Conservation (phyloP, 352 stramenopile species). For the Phytophthora tubulina region DNA sequence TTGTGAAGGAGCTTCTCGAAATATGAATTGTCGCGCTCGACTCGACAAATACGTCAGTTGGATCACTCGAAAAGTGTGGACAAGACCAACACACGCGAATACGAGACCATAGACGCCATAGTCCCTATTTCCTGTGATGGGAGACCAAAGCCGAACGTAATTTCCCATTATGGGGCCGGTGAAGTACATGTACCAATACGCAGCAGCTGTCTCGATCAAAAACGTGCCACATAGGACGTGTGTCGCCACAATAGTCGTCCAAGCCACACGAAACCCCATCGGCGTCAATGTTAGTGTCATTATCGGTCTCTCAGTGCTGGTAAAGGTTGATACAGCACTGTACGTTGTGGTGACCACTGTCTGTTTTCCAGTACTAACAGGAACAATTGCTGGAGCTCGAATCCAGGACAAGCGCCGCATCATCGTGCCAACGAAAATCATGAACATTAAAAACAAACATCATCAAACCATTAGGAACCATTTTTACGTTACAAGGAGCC, state of each 20-base stretch:
- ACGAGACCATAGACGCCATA: neutral
- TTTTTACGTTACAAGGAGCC: too few species aligned
- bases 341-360: too few species aligned
- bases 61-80: neutral
- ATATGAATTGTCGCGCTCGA: neutral
- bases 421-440: too few species aligned
- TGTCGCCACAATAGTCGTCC: neutral
- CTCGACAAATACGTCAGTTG: neutral
- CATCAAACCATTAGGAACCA: too few species aligned
- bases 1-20: neutral
- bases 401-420: too few species aligned
- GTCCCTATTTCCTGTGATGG: neutral
- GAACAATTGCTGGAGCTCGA: too few species aligned
- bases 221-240: neutral
- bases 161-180: conserved; percentile 4
- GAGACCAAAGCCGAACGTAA: conserved; percentile 6
- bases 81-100: neutral
- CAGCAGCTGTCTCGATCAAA: neutral
- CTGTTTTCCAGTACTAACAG: too few species aligned
- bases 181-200: conserved; percentile 10
- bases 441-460: too few species aligned
- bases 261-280: neutral
- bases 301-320: too few species aligned
- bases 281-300: neutral
- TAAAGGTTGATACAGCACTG: too few species aligned